phyloP scores from a whole-genome alignment of 2,329 filamentous ascomycete species.

The Cordyceps cateniannulata region DNA sequence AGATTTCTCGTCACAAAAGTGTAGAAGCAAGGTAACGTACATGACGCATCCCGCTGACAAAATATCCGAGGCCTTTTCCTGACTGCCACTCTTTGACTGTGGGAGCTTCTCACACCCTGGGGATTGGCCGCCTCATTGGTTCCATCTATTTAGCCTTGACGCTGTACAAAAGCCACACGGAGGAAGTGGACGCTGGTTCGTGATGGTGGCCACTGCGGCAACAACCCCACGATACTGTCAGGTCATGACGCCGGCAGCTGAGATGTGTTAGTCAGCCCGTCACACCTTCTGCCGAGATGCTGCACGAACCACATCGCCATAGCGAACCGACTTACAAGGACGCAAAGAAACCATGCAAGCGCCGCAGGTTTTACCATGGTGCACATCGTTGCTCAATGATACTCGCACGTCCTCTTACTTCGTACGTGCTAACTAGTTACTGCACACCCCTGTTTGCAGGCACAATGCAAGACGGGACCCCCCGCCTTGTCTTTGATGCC shows the following conservation, averaged over 20 bases:
- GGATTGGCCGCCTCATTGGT: background rate
- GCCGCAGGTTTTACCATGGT: background rate
- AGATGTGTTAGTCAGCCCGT: background rate
- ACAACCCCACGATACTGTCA: no score
- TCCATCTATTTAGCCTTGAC: background rate
- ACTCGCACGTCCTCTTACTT: background rate
- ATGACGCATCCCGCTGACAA: background rate
- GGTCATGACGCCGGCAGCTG: background rate
- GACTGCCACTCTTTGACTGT: background rate
- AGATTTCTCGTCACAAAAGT: background rate
- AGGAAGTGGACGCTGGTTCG: background rate
- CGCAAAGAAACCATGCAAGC: background rate
- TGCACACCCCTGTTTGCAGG: constrained; percentile 1
- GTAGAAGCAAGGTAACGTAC: background rate
- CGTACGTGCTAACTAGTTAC: no score
- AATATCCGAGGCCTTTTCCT: background rate
- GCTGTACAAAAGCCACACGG: background rate
- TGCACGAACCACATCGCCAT: no score
- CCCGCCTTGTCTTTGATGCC: background rate
- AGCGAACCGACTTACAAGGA: background rate
- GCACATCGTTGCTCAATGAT: background rate
- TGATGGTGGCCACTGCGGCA: background rate
- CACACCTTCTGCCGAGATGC: no score
- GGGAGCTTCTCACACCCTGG: background rate
- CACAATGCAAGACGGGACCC: background rate